phyloP scores from a whole-genome alignment of 1,139 yeast species.

The Meyerozyma carpophila region DNA sequence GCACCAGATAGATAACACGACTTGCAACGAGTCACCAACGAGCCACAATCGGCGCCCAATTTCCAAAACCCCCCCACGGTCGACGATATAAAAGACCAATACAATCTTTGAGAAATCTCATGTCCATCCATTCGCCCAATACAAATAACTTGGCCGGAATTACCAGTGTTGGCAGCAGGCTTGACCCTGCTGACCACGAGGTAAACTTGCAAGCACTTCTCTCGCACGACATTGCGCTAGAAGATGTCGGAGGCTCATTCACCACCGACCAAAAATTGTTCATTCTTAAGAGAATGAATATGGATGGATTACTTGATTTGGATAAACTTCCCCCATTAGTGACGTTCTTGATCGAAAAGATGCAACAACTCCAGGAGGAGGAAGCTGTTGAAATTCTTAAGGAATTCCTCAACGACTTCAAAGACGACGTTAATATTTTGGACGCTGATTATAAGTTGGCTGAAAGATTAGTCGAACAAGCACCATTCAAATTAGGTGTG shows the following conservation, averaged over 20 bases:
- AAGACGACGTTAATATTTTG: slow-evolving; percentile 48
- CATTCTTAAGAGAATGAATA: slow-evolving; percentile 23
- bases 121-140: background rate
- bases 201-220: slow-evolving; percentile 10
- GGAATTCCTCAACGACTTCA: slow-evolving; percentile 33
- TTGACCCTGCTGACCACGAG: slow-evolving; percentile 11
- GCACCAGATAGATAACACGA: too few relatives aligned
- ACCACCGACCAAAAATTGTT: slow-evolving; percentile 22
- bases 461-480: background rate
- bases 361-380: slow-evolving; percentile 14
- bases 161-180: slow-evolving; percentile 29
- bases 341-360: slow-evolving; percentile 26
- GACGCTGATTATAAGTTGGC: slow-evolving; percentile 21
- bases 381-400: slow-evolving; percentile 28
- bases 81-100: too few relatives aligned
- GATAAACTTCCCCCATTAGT: slow-evolving; percentile 24
- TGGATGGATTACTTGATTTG: slow-evolving; percentile 20
- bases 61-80: too few relatives aligned
- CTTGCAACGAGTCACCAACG: too few relatives aligned
- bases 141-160: slow-evolving; percentile 6
- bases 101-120: background rate
- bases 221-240: slow-evolving; percentile 11
- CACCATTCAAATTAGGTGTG: background rate
- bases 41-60: too few relatives aligned
- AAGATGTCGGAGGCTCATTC: slow-evolving; percentile 21